These are phyloP conservation scores for Quercus cerris DNA, from an alignment of 306 rosid genomes.

Conservation along the genomic window DNA sequence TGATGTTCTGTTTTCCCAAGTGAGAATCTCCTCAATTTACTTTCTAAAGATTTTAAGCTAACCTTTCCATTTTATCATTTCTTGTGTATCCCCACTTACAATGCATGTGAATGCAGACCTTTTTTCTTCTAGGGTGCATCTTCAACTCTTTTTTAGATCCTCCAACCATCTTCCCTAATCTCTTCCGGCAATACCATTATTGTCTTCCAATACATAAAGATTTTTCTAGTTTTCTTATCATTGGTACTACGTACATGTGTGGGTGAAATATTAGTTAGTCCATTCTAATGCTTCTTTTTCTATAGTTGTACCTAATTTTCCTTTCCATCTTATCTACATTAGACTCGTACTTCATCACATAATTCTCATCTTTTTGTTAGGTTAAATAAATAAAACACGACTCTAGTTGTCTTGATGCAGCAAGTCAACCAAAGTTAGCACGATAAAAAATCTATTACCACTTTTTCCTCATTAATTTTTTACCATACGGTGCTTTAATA, in stretches of 20 bases:
- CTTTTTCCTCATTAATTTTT: not conserved
- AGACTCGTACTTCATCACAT: not conserved
- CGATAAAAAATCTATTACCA: not conserved
- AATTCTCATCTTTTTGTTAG: not conserved
- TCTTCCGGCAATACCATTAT: not conserved
- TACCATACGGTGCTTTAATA: not conserved
- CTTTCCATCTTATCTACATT: not conserved
- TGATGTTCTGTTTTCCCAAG: not conserved
- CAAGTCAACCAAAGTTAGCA: not conserved
- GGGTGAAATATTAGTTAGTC: not conserved
- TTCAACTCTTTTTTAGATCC: constrained; percentile 1
- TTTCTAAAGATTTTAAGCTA: not conserved
- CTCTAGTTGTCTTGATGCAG: not conserved
- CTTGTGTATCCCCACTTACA: not conserved
- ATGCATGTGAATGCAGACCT: not conserved
- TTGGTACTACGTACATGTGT: too few relatives aligned
- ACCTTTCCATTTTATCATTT: not conserved
- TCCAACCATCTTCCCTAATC: not conserved
- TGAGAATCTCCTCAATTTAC: not conserved
- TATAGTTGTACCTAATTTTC: not conserved
- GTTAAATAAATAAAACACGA: not conserved
- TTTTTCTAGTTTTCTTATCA: too few relatives aligned
- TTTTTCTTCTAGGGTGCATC: not conserved
- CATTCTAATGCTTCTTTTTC: not conserved
- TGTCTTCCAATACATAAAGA: constrained; percentile 10